Evolutionary conservation across 495 filamentous ascomycete species (phyloP), one percentile per base, ranked within the genome.

Genomic region (Hypomontagnella submonticulosa): DNA sequence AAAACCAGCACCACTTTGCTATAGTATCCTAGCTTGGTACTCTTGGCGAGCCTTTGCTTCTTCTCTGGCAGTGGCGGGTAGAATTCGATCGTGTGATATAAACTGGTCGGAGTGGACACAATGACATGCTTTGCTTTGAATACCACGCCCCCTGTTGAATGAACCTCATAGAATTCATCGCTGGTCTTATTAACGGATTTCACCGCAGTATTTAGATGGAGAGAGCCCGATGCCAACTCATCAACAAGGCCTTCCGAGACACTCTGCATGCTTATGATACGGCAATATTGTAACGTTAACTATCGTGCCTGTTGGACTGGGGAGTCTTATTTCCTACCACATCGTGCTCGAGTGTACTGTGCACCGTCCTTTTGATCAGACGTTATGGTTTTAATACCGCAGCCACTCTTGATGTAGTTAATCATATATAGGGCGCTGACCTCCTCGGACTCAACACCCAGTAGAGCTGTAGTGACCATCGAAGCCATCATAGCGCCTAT

Each of bases 381-480:
- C 0, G 73, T 58, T 53, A 84, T 72, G n/a, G 74, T 65, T 13
- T 77, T 36, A 4, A 85, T 57, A 0, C 82, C 81, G 0, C 74
- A 75, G 1, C 77, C 77, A 19, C 72, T 73, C 54, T 76, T 75
- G 72, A 77, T 79, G 67, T 85, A 83, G 43, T 80, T 75, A n/a
- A 87, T 66, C 62, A 84, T 79, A 55, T 70, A 86, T 0, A 80
- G 57, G 4, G 79, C 77, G 42, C 74, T 79, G 18, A 85, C 54
- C 6, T 85, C 79, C 0, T 41, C 1, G 2, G 44, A 30, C 13
- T 83, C 79, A 23, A 75, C 62, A 2, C 80, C 80, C 0, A 82
- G 72, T 72, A 83, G 78, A 9, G 74, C 77, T 1, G 73, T 69
- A 0, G 71, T 71, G 69, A 75, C 79, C 44, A 76, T 65, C 10